Base-by-base conservation (phyloP, 2,329 filamentous ascomycete species). In the Lasiodiplodia gonubiensis region DNA sequence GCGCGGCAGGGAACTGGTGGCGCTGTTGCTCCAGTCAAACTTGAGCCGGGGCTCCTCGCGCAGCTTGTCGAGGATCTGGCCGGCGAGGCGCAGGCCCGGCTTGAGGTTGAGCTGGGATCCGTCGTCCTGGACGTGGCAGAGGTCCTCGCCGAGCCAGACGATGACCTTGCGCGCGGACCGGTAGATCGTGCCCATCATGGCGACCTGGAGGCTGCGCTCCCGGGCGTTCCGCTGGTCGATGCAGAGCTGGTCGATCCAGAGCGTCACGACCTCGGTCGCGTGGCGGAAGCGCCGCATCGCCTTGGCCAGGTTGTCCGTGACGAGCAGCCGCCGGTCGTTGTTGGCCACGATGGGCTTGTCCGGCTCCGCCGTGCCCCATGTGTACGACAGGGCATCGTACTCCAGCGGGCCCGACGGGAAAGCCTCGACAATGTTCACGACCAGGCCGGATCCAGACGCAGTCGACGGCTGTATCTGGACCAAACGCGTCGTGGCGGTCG, bases 321-420 rank as follows among this genome's bases (percentile, higher is more conserved):
- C 54, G 1, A 7, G 49, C 1, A 72, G n/a, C 1, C 27, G 37
- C 2, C 37, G 52, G 8, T 66, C 68, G 8, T 70, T 67, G 10
- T 72, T 61, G 30, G 66, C 39, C 10, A 27, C 11, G 27, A 73
- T 69, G 4, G 54, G 46, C 23, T 55, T 55, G n/a, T 69, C 54
- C 8, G 67, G 60, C 30, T 18, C 42, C 7, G 63, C 46, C 1
- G 69, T 68, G 18, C 72, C 72, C 72, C 72, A 74, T 11, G 71
- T 70, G 18, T 74, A 75, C 4, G 72, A 73, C 1, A 74, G 48
- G 2, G 72, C 69, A 33, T 72, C 70, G 30, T 70, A 74, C 6
- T 63, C 49, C 7, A 39, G 10, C n/a, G 12, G 33, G 4, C 57
- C 89, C 16, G 80, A 93, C 68, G 88, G 60, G 16, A 52, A 52